Conservation (phyloP, 768 basidiomycete genomes). For the Suillus subalutaceus region DNA sequence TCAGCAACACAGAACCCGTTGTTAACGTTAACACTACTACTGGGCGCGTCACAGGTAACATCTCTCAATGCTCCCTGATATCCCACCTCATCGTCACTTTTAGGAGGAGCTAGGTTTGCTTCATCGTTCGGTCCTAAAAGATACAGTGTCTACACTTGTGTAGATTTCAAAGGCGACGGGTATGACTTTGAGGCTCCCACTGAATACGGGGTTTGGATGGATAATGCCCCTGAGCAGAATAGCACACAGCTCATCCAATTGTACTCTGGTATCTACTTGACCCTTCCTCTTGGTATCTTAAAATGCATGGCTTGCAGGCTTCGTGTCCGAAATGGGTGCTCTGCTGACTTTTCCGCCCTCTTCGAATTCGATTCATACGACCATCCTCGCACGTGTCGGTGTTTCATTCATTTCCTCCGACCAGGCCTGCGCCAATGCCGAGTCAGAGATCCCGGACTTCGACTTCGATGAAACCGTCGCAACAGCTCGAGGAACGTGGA, state of each 20-base stretch:
- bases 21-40: conserved; percentile 52
- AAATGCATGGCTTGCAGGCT: conserved; percentile 35
- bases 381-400: conserved; percentile 63
- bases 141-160: conserved; percentile 61
- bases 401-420: conserved; percentile 63
- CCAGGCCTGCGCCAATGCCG: conserved; percentile 64
- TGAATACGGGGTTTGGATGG: conserved; percentile 60
- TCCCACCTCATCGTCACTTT: not conserved
- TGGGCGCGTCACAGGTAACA: conserved; percentile 49
- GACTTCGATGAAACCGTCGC: conserved; percentile 53
- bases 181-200: conserved; percentile 47
- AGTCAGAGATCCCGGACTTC: conserved; percentile 60
- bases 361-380: conserved; percentile 38
- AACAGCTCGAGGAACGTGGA: conserved; percentile 53
- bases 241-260: conserved; percentile 49
- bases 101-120: conserved; percentile 45
- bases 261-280: conserved; percentile 43
- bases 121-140: conserved; percentile 63
- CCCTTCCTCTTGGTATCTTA: not conserved
- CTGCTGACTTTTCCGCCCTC: conserved; percentile 53
- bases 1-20: conserved; percentile 49
- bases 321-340: conserved; percentile 53
- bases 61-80: not conserved
- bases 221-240: conserved; percentile 49
- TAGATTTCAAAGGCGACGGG: conserved; percentile 60